A percentile compares a stretch with the other conserved stretches of the same genome.
Evolutionary conservation across 768 basidiomycete genomes (phyloP).

Genomic region (Boletus coccyginus): DNA sequence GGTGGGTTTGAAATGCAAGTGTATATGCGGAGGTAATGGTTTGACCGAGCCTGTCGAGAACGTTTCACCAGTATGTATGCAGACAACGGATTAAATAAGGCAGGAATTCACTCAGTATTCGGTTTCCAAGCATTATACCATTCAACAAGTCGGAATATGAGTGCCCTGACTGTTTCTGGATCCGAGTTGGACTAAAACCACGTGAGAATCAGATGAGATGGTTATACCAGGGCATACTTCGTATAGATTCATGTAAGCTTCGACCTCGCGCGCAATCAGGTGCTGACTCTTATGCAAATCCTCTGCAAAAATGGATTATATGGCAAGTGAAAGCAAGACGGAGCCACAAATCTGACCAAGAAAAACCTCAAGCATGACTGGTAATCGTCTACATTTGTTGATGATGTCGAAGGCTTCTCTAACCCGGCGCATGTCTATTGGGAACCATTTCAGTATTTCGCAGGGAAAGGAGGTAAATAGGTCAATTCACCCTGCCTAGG

Average conservation of each 20-base stretch:
- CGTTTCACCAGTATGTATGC: neutral
- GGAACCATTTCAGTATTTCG: neutral
- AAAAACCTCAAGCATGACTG: constrained; percentile 66
- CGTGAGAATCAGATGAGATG: neutral
- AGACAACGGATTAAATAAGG: neutral
- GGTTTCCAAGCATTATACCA: constrained; percentile 82
- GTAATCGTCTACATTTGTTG: constrained; percentile 56
- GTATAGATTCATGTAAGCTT: constrained; percentile 55
- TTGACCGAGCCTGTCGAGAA: constrained; percentile 50
- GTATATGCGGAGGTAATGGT: constrained; percentile 61
- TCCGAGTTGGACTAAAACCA: constrained; percentile 42
- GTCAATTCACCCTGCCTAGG: constrained; percentile 28
- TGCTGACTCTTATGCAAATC: constrained; percentile 57
- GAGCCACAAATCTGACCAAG: constrained; percentile 47
- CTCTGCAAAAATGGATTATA: constrained; percentile 39
- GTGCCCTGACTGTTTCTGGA: constrained; percentile 46
- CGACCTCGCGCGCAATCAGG: constrained; percentile 60
- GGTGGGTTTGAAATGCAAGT: constrained; percentile 67
- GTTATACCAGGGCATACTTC: constrained; percentile 42
- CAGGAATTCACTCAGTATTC: constrained; percentile 50
- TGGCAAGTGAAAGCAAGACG: neutral
- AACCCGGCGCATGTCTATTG: constrained; percentile 46
- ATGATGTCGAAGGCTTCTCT: constrained; percentile 57
- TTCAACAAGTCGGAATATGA: constrained; percentile 58
- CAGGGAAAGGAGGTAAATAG: neutral